Conservation (phyloP, 306 rosid species). For the peach (Prunus persica) region Prunus_persica_NCBIv2 NC_034016.1:19075501-19076000, state of each 20-base stretch:
- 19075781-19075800: background rate
- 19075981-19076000: background rate
- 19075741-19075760: background rate
- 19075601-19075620: constrained; percentile 17
- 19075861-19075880: background rate
- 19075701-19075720: background rate
- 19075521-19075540: constrained; percentile 27
- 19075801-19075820: constrained; percentile 9
- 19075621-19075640: constrained; percentile 8
- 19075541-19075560: constrained; percentile 12
- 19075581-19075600: constrained; percentile 20
- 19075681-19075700: constrained; percentile 19
- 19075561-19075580: constrained; percentile 12
- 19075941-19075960: background rate
- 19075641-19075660: constrained; percentile 9
- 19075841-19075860: background rate
- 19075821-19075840: background rate
- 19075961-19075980: background rate
- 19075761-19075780: background rate
- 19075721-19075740: constrained; percentile 5
- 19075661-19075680: constrained; percentile 26
- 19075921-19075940: background rate
- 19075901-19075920: background rate
- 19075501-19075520: constrained; percentile 21
- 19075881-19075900: background rate